Conservation (phyloP, 2,329 filamentous ascomycete genomes). For the Lasiodiplodia sp. region DNA sequence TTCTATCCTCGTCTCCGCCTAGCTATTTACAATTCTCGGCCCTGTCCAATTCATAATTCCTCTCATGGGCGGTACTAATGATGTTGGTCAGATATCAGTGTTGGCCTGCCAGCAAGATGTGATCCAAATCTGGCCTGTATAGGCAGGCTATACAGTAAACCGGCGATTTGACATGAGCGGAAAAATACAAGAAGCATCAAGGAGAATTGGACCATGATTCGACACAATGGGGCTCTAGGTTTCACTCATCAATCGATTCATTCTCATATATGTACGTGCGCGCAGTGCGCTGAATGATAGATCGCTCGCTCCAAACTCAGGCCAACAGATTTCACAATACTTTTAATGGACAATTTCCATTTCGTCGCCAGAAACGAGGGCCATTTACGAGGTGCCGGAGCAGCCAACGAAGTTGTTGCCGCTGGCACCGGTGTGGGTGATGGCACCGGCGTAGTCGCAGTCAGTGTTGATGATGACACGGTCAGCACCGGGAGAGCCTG, state of each 20-base stretch:
- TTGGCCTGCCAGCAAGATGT: too few species aligned
- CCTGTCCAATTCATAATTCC: too few species aligned
- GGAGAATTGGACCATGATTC: background rate
- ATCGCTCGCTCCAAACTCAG: background rate
- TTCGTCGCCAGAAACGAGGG: background rate
- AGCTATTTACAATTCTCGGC: too few species aligned
- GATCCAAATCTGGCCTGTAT: too few species aligned
- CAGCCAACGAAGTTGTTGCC: constrained; percentile 75
- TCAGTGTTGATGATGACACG: constrained; percentile 68
- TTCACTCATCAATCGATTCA: background rate
- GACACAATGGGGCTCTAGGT: background rate
- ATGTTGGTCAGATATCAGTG: too few species aligned
- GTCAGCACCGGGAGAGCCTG: constrained; percentile 70
- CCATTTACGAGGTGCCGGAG: constrained; percentile 44
- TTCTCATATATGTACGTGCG: background rate
- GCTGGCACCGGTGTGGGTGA: constrained; percentile 74
- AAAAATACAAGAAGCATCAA: too few species aligned
- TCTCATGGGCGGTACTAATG: too few species aligned
- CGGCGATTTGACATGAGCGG: too few species aligned
- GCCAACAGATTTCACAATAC: background rate
- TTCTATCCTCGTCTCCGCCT: too few species aligned
- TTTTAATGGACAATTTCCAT: background rate
- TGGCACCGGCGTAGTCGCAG: constrained; percentile 66
- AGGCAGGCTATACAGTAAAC: too few species aligned
- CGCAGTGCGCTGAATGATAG: background rate